Evolutionary conservation across 495 filamentous ascomycete genomes (phyloP).

Genomic region (Aspergillus ostianus): DNA sequence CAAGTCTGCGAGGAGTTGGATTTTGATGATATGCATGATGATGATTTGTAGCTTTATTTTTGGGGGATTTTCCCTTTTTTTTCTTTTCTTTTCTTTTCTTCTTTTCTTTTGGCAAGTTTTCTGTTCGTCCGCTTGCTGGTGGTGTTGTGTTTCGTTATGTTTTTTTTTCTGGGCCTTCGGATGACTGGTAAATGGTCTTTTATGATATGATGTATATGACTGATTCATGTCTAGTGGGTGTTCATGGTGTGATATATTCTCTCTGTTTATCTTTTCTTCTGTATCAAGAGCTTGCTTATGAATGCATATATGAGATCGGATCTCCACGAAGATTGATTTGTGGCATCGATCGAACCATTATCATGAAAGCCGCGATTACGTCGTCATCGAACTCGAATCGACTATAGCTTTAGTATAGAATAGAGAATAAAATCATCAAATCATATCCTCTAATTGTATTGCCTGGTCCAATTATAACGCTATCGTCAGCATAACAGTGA

Average conservation of each 20-base stretch:
- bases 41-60: constrained; percentile 17
- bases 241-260: constrained; percentile 1
- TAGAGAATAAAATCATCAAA: constrained; percentile 1
- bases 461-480: not conserved
- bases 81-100: not conserved
- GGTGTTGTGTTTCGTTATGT: not conserved
- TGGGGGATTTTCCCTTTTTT: no score
- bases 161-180: not conserved
- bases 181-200: not conserved
- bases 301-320: constrained; percentile 8
- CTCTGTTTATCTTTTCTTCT: not conserved
- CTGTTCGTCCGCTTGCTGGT: not conserved
- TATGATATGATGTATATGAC: constrained; percentile 1
- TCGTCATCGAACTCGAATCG: not conserved
- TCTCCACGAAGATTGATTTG: constrained; percentile 1
- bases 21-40: constrained; percentile 27
- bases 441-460: constrained; percentile 1
- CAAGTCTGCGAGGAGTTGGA: constrained; percentile 41
- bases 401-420: not conserved
- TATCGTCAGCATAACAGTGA: constrained; percentile 4
- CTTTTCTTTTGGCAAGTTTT: constrained; percentile 1
- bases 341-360: not conserved
- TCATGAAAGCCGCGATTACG: not conserved
- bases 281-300: not conserved
- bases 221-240: constrained; percentile 1